phyloP scores from a whole-genome alignment of 2,329 filamentous ascomycete species.

The Alternaria rosae region DNA sequence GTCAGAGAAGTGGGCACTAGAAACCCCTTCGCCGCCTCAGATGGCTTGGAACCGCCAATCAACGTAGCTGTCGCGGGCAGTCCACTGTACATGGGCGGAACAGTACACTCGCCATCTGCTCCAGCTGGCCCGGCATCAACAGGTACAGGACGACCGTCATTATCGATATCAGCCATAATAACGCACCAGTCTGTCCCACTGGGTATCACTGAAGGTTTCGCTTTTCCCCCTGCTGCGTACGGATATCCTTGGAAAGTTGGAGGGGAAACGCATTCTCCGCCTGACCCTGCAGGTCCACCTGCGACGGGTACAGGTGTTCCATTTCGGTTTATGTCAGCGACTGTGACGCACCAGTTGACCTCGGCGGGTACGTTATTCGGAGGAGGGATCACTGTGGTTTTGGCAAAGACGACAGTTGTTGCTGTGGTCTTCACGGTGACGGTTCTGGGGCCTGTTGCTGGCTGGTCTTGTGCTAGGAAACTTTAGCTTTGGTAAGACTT shows the following conservation, averaged over 20 bases:
- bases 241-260: slow-evolving; percentile 15
- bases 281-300: slow-evolving; percentile 12
- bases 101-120: slow-evolving; percentile 1
- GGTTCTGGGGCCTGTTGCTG: neutral
- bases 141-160: slow-evolving; percentile 8
- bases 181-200: slow-evolving; percentile 6
- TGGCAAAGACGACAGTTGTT: neutral
- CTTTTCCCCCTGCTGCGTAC: neutral
- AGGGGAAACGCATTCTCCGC: slow-evolving; percentile 17
- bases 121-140: slow-evolving; percentile 5
- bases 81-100: neutral
- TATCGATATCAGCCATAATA: slow-evolving; percentile 13
- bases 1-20: neutral
- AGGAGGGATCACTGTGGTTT: neutral
- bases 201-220: neutral
- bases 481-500: neutral
- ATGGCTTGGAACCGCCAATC: neutral
- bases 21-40: neutral
- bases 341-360: slow-evolving; percentile 20
- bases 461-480: neutral
- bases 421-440: neutral
- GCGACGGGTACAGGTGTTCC: slow-evolving; percentile 12
- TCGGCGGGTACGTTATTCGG: neutral
- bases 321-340: slow-evolving; percentile 19
- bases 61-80: neutral